phyloP scores from a whole-genome alignment of 169 alveolate species.

The Cryptosporidium meleagridis region DNA sequence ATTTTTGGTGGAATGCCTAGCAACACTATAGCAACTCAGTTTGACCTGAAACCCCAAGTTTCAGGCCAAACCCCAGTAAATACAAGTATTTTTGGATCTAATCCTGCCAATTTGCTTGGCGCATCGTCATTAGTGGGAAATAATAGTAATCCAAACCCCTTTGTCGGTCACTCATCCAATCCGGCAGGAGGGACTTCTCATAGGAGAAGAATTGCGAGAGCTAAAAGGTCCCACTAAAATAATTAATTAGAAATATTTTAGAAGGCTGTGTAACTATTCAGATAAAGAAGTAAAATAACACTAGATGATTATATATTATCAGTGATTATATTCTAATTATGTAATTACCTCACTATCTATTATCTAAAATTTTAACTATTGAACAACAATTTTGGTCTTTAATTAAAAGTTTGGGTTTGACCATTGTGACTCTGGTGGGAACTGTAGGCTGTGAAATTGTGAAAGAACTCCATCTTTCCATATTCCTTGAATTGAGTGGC shows the following conservation, averaged over 20 bases:
- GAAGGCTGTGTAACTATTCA: not conserved
- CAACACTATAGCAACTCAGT: slow-evolving; percentile 10
- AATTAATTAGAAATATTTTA: not conserved
- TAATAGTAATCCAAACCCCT: slow-evolving; percentile 23
- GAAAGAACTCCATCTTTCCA: slow-evolving; percentile 83
- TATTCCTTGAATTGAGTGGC: slow-evolving; percentile 84
- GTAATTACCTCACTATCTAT: slow-evolving; percentile 22
- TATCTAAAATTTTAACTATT: slow-evolving; percentile 37
- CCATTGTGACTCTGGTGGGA: slow-evolving; percentile 73
- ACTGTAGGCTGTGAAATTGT: slow-evolving; percentile 56
- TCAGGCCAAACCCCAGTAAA: not conserved
- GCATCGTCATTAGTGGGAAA: slow-evolving; percentile 3
- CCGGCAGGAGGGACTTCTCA: slow-evolving; percentile 43
- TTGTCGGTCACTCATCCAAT: slow-evolving; percentile 64
- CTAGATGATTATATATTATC: slow-evolving; percentile 17
- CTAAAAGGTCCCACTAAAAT: slow-evolving; percentile 60
- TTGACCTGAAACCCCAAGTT: slow-evolving; percentile 4
- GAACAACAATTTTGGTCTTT: not conserved
- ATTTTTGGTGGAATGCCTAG: slow-evolving; percentile 11
- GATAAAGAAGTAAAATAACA: not conserved
- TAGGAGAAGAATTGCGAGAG: slow-evolving; percentile 71
- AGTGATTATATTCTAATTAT: slow-evolving; percentile 20
- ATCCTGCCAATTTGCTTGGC: slow-evolving; percentile 25
- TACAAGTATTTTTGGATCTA: slow-evolving; percentile 54
- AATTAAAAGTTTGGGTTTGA: slow-evolving; percentile 63